A percentile compares a stretch with the other conserved stretches of the same genome.
These are phyloP conservation scores for Fusarium euwallaceae DNA, from an alignment of 2,329 filamentous ascomycete species.

Conservation along the genomic window DNA sequence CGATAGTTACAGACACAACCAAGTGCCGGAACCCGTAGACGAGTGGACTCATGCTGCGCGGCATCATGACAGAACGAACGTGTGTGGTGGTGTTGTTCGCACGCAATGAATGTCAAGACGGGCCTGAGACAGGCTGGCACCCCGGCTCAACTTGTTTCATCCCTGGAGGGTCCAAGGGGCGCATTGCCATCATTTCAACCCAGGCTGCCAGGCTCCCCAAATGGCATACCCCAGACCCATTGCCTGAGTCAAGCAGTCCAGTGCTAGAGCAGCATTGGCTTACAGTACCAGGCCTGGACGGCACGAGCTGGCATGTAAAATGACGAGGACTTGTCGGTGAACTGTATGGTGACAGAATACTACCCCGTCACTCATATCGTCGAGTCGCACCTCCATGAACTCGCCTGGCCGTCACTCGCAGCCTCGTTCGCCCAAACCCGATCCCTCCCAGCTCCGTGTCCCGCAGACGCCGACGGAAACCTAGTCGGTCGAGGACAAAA, in stretches of 20 bases:
- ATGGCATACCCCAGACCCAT: conserved; percentile 42
- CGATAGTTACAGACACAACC: not conserved
- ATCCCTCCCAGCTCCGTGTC: not conserved
- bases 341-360: conserved; percentile 1
- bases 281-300: conserved; percentile 5
- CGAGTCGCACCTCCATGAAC: not conserved
- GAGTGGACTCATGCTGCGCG: not conserved
- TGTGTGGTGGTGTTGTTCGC: conserved; percentile 3
- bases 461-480: not conserved
- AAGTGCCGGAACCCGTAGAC: not conserved
- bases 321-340: conserved; percentile 35
- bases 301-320: conserved; percentile 32
- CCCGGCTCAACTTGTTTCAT: conserved; percentile 43
- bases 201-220: conserved; percentile 7
- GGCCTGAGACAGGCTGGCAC: conserved; percentile 19
- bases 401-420: not conserved
- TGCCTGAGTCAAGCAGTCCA: conserved; percentile 35
- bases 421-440: not conserved
- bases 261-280: conserved; percentile 8
- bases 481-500: conserved; percentile 7
- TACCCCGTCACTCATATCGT: not conserved
- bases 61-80: not conserved
- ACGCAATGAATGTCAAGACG: conserved; percentile 3
- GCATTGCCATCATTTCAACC: conserved; percentile 28
- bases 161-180: conserved; percentile 22